A percentile compares a stretch with the other conserved stretches of the same genome.
These are phyloP conservation scores for Phoma sp. DNA, from an alignment of 2,329 filamentous ascomycete genomes.

Conservation along the genomic window DNA sequence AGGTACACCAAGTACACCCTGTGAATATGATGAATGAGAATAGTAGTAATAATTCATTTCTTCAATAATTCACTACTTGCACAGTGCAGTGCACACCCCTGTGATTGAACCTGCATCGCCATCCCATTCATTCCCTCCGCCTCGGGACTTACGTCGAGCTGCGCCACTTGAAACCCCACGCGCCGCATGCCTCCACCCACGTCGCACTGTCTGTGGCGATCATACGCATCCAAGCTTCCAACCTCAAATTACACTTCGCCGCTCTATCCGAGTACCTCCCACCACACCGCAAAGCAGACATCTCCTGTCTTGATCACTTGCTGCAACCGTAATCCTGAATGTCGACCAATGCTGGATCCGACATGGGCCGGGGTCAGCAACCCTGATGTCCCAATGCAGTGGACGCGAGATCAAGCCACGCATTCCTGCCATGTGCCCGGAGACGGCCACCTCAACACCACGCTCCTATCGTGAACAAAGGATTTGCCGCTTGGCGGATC, in stretches of 20 bases:
- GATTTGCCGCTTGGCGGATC: not conserved
- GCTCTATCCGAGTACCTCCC: too few species aligned
- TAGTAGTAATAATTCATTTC: not conserved
- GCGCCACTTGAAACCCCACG: constrained; percentile 12
- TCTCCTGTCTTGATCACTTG: not conserved
- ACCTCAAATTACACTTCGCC: not conserved
- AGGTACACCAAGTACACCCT: too few species aligned
- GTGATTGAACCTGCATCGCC: too few species aligned
- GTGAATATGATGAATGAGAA: too few species aligned
- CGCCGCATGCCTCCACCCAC: not conserved
- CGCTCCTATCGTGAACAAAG: constrained; percentile 4
- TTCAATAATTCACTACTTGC: too few species aligned
- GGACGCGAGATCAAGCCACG: constrained; percentile 12
- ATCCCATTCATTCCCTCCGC: too few species aligned
- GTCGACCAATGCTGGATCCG: too few species aligned
- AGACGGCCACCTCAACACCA: constrained; percentile 6
- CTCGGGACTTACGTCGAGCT: too few species aligned
- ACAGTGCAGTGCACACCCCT: too few species aligned
- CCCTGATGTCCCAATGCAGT: constrained; percentile 2
- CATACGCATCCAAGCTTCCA: not conserved
- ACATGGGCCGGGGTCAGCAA: not conserved
- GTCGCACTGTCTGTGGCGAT: constrained; percentile 1
- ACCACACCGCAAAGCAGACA: too few species aligned
- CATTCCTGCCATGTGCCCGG: constrained; percentile 5
- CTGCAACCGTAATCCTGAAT: too few species aligned